Evolutionary conservation across 495 filamentous ascomycete species (phyloP).

Genomic region (Chaetomidium leptoderma): DNA sequence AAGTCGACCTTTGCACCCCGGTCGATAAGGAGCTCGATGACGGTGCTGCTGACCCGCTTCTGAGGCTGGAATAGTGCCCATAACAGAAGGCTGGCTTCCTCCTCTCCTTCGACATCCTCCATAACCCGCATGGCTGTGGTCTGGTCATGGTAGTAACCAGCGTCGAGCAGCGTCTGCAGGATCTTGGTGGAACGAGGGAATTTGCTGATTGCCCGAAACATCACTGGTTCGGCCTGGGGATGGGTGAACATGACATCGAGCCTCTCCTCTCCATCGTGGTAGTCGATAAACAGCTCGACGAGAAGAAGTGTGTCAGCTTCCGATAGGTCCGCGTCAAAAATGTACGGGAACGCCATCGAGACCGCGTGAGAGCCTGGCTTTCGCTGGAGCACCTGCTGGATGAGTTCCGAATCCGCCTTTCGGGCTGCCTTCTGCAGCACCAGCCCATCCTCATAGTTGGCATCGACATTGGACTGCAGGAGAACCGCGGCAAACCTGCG

Average conservation of each 20-base stretch:
- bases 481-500: conserved; percentile 36
- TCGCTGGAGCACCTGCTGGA: conserved; percentile 35
- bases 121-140: conserved; percentile 32
- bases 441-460: conserved; percentile 40
- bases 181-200: conserved; percentile 44
- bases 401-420: conserved; percentile 36
- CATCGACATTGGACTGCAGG: conserved; percentile 35
- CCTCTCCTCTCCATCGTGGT: conserved; percentile 37
- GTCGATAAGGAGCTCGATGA: conserved; percentile 42
- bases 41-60: conserved; percentile 43
- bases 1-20: conserved; percentile 46
- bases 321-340: conserved; percentile 37
- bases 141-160: conserved; percentile 47
- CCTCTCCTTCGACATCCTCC: conserved; percentile 38
- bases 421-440: conserved; percentile 41
- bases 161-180: conserved; percentile 40
- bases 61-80: conserved; percentile 48
- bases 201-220: conserved; percentile 40
- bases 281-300: conserved; percentile 40
- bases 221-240: conserved; percentile 32
- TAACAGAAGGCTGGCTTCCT: conserved; percentile 42
- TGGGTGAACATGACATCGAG: conserved; percentile 41
- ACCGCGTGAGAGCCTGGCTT: conserved; percentile 39
- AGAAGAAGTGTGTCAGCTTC: conserved; percentile 39
- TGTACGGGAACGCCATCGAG: conserved; percentile 40